Percentiles rank a stretch among this genome's conserved stretches.
Evolutionary conservation across 331 rosid species (phyloP).

Genomic region (Malus hybrid): DNA sequence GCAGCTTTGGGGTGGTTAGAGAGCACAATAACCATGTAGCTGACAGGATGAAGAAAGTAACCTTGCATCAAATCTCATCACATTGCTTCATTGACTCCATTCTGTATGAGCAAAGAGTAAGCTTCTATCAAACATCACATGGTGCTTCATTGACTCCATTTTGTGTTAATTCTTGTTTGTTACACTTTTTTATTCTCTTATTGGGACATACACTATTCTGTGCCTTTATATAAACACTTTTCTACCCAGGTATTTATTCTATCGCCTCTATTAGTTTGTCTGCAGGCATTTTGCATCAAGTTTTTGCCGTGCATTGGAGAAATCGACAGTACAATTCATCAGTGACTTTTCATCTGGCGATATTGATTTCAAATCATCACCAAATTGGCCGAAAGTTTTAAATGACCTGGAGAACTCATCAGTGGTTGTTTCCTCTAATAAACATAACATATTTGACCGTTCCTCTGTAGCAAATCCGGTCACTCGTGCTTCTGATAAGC

Average conservation of each 20-base stretch:
- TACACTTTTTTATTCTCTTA: constrained; percentile 8
- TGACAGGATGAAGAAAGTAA: constrained; percentile 40
- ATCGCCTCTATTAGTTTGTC: constrained; percentile 62
- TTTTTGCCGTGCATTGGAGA: constrained; percentile 61
- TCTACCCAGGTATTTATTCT: constrained; percentile 21
- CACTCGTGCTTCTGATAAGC: constrained; percentile 25
- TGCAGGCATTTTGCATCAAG: constrained; percentile 63
- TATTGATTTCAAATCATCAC: constrained; percentile 36
- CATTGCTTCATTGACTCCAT: constrained; percentile 55
- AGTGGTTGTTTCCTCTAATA: constrained; percentile 17
- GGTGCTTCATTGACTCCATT: neutral
- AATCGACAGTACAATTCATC: constrained; percentile 32
- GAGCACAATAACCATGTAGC: constrained; percentile 15
- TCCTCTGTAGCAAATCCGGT: constrained; percentile 19
- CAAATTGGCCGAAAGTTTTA: constrained; percentile 58
- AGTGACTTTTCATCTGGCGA: constrained; percentile 21
- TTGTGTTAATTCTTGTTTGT: constrained; percentile 1
- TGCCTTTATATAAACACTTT: neutral
- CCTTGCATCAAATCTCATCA: constrained; percentile 60
- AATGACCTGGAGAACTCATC: constrained; percentile 37
- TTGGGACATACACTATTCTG: constrained; percentile 3
- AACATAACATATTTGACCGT: constrained; percentile 16
- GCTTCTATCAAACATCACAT: constrained; percentile 18
- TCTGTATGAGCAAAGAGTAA: constrained; percentile 71
- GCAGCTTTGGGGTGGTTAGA: constrained; percentile 29